Evolutionary conservation across 164 flowering plant species (phyloP).

Genomic region (Piper longum): DNA sequence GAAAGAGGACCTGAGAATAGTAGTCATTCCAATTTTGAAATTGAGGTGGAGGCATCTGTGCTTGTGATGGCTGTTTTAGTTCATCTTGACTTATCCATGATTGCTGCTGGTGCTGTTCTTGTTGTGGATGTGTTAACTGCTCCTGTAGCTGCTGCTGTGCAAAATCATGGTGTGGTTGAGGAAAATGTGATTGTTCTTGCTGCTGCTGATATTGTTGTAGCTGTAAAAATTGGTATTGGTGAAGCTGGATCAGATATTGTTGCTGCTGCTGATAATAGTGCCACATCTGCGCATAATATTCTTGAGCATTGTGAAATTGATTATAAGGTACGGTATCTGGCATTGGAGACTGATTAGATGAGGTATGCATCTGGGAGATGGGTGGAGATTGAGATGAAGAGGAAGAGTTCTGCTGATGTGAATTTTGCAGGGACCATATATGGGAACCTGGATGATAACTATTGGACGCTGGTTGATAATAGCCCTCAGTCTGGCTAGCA

Average conservation of each 20-base stretch:
- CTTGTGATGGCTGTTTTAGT: slow-evolving; percentile 1
- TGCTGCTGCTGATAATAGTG: slow-evolving; percentile 41
- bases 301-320: slow-evolving; percentile 26
- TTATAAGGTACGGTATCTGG: slow-evolving; percentile 27
- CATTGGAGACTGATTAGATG: slow-evolving; percentile 17
- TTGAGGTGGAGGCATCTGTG: slow-evolving; percentile 10
- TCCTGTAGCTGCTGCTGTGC: neutral
- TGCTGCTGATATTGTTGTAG: slow-evolving; percentile 19
- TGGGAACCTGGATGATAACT: slow-evolving; percentile 15
- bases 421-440: slow-evolving; percentile 23
- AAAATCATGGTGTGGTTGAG: slow-evolving; percentile 1
- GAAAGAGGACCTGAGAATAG: slow-evolving; percentile 14
- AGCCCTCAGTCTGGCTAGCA: slow-evolving; percentile 14
- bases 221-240: slow-evolving; percentile 16
- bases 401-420: slow-evolving; percentile 22
- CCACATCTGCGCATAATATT: slow-evolving; percentile 44
- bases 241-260: slow-evolving; percentile 13
- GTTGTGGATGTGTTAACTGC: no score
- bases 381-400: slow-evolving; percentile 23
- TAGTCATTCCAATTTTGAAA: slow-evolving; percentile 16
- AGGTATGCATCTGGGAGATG: slow-evolving; percentile 20
- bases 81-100: neutral
- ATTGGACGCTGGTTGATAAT: slow-evolving; percentile 14
- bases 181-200: neutral
- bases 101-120: neutral